Conservation (phyloP, 345 rosid genomes). For the Dovyalis caffra region DNA sequence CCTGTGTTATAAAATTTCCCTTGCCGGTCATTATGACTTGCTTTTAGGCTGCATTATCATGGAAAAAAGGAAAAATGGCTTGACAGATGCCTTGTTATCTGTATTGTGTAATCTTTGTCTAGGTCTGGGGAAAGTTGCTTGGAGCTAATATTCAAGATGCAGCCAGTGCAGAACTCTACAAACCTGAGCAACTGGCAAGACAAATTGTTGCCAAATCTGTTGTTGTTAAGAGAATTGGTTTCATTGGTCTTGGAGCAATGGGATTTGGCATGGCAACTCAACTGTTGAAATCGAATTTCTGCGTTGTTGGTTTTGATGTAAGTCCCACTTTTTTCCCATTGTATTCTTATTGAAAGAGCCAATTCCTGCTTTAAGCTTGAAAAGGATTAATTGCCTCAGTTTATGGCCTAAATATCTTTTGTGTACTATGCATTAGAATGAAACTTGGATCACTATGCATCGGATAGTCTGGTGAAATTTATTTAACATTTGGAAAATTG, state of each 20-base stretch:
- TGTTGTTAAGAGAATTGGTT: slow-evolving; percentile 65
- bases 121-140: slow-evolving; percentile 71
- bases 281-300: slow-evolving; percentile 61
- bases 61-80: not conserved
- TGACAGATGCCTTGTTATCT: not conserved
- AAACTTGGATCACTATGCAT: not conserved
- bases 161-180: slow-evolving; percentile 61
- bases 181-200: slow-evolving; percentile 68
- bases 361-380: slow-evolving; percentile 3
- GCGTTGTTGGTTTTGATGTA: slow-evolving; percentile 85
- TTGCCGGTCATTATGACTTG: not conserved
- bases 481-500: not conserved
- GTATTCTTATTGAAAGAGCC: not conserved
- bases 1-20: not conserved
- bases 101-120: slow-evolving; percentile 14
- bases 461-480: not conserved
- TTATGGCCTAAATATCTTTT: not conserved
- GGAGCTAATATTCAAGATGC: slow-evolving; percentile 62
- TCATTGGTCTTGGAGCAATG: slow-evolving; percentile 99
- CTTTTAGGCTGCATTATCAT: not conserved
- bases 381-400: not conserved
- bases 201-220: slow-evolving; percentile 51
- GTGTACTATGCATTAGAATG: not conserved
- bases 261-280: slow-evolving; percentile 98
- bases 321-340: slow-evolving; percentile 23